These are phyloP conservation scores for Cadophora malorum DNA, from an alignment of 2,329 filamentous ascomycete species.

Conservation along the genomic window DNA sequence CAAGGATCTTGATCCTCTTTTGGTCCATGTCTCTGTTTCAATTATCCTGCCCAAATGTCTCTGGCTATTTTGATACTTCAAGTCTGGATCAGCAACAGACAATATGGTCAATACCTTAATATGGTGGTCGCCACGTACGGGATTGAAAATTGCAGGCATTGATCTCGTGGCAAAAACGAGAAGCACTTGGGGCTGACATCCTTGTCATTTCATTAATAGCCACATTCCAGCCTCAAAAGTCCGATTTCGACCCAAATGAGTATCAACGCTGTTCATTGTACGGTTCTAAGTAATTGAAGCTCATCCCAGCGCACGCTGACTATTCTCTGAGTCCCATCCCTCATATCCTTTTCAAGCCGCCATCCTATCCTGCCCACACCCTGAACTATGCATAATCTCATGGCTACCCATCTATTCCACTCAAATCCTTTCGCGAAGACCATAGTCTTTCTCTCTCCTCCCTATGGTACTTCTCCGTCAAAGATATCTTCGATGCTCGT, in stretches of 20 bases:
- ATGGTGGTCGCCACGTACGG: not conserved
- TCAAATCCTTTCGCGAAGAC: constrained; percentile 1
- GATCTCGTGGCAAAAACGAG: not conserved
- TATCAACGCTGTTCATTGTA: not conserved
- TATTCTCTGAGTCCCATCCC: not conserved
- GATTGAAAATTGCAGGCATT: not conserved
- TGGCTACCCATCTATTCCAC: not conserved
- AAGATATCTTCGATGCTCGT: not conserved
- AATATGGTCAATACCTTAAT: not conserved
- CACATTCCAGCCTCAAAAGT: not conserved
- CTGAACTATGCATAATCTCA: not conserved
- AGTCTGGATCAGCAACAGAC: not conserved
- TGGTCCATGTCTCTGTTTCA: not conserved
- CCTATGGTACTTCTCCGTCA: constrained; percentile 13
- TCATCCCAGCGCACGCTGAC: not conserved
- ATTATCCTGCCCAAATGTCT: not conserved
- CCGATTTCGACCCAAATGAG: not conserved
- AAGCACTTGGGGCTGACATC: not conserved
- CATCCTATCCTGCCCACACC: not conserved
- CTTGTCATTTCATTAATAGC: not conserved
- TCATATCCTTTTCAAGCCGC: not conserved
- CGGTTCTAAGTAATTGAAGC: not conserved
- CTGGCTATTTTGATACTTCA: not conserved
- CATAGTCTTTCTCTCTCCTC: constrained; percentile 23
- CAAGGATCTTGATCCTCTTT: not conserved